These are phyloP conservation scores for Mortierella sp. DNA, from an alignment of 371 early-diverging fungal species.

Conservation along the genomic window DNA sequence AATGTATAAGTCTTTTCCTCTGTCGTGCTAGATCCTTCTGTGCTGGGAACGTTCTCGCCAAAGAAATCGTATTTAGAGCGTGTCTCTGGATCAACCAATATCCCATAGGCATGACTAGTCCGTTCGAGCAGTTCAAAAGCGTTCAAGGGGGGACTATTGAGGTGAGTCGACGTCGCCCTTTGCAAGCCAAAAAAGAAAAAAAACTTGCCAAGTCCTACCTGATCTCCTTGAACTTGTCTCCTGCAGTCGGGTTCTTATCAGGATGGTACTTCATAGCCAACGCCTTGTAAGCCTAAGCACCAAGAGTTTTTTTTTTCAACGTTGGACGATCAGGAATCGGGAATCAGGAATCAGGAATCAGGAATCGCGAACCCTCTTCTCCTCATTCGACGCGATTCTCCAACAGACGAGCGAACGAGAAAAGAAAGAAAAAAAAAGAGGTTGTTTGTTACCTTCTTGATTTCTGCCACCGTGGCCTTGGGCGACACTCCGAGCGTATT, in stretches of 20 bases:
- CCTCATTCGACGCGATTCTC: too few relatives aligned
- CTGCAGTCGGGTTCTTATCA: slow-evolving; percentile 67
- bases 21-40: background rate
- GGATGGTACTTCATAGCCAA: slow-evolving; percentile 80
- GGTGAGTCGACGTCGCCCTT: too few relatives aligned
- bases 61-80: slow-evolving; percentile 83
- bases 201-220: slow-evolving; percentile 13
- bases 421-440: too few relatives aligned
- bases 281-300: slow-evolving; percentile 83
- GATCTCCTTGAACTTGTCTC: slow-evolving; percentile 87
- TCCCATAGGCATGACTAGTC: slow-evolving; percentile 87
- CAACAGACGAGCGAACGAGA: too few relatives aligned
- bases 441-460: slow-evolving; percentile 85
- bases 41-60: slow-evolving; percentile 76
- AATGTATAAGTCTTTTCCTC: slow-evolving; percentile 60
- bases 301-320: too few relatives aligned
- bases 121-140: too few relatives aligned
- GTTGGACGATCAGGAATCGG: too few relatives aligned
- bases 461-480: slow-evolving; percentile 77
- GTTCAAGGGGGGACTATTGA: too few relatives aligned
- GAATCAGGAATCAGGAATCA: too few relatives aligned
- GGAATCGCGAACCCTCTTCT: too few relatives aligned
- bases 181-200: too few relatives aligned
- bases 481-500: slow-evolving; percentile 87
- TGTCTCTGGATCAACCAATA: slow-evolving; percentile 86